Percentiles rank a stretch among this genome's conserved stretches.
Evolutionary conservation across 139 green algal genomes (phyloP).

Genomic region (Coccomyxa sp.): DNA sequence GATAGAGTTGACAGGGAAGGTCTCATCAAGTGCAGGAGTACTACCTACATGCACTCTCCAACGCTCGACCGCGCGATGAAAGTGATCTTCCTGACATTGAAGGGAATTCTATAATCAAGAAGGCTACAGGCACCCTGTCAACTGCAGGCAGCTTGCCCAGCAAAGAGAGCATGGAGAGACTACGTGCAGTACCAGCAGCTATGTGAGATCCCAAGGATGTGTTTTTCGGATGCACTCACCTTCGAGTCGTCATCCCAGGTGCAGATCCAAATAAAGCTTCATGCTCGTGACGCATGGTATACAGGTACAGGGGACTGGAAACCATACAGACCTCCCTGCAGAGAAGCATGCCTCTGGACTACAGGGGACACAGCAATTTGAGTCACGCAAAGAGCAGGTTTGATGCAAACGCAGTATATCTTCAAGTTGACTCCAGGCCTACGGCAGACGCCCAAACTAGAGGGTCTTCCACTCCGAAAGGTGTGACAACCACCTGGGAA

Average conservation of each 20-base stretch:
- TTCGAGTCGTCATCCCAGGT: neutral
- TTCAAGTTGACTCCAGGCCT: too few species aligned
- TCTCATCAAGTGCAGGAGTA: constrained; percentile 34
- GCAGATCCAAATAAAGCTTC: too few species aligned
- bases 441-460: too few species aligned
- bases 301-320: too few species aligned
- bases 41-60: constrained; percentile 34
- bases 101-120: neutral
- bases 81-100: neutral
- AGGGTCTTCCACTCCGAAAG: too few species aligned
- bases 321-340: too few species aligned
- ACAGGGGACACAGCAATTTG: too few species aligned
- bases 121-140: neutral
- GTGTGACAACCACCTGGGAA: too few species aligned
- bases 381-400: too few species aligned
- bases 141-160: neutral
- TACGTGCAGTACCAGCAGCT: neutral
- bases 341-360: too few species aligned
- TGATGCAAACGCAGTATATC: too few species aligned
- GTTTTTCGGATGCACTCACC: neutral
- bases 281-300: too few species aligned
- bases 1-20: neutral
- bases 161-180: neutral
- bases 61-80: constrained; percentile 1
- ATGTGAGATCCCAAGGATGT: neutral